Percentiles rank a stretch among this genome's conserved stretches.
phyloP scores from a whole-genome alignment of 2,329 filamentous ascomycete species.

The Exutisphaerella laricina region DNA sequence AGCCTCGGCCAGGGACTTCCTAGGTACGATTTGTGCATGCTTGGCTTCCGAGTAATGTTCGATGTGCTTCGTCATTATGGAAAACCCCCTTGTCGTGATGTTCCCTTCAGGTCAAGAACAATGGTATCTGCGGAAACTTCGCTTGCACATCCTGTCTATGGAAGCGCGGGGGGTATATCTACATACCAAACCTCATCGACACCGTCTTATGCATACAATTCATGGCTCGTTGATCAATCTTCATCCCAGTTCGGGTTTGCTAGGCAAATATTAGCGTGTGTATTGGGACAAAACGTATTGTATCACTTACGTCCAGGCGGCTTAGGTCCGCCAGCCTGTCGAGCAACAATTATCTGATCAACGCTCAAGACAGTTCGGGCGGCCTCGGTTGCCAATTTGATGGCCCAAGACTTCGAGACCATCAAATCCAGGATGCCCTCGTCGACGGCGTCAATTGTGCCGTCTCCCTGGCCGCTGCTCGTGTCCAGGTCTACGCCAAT shows the following conservation, averaged over 20 bases:
- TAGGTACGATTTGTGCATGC: too few relatives aligned
- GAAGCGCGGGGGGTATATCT: slow-evolving; percentile 2
- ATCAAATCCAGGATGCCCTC: slow-evolving; percentile 89
- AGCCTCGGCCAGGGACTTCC: too few relatives aligned
- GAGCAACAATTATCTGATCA: slow-evolving; percentile 97
- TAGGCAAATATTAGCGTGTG: not conserved
- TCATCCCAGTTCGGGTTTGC: slow-evolving; percentile 71
- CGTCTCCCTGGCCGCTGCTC: slow-evolving; percentile 73
- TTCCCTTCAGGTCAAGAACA: too few relatives aligned
- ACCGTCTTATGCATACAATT: slow-evolving; percentile 1
- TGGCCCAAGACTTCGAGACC: slow-evolving; percentile 91
- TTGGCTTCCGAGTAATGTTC: too few relatives aligned
- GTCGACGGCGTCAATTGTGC: slow-evolving; percentile 77
- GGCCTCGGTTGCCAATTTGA: slow-evolving; percentile 92
- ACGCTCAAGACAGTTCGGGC: slow-evolving; percentile 91
- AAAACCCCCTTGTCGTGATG: too few relatives aligned
- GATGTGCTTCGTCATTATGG: not conserved
- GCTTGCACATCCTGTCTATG: slow-evolving; percentile 1
- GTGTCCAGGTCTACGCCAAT: slow-evolving; percentile 95
- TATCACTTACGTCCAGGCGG: slow-evolving; percentile 62
- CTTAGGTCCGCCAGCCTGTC: slow-evolving; percentile 96
- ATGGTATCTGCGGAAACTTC: too few relatives aligned
- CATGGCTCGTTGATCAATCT: slow-evolving; percentile 36
- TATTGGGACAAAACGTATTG: not conserved
- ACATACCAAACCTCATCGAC: not conserved